phyloP scores from a whole-genome alignment of 2,329 filamentous ascomycete genomes.

The Aspergillus oerlinghausenensis region DNA sequence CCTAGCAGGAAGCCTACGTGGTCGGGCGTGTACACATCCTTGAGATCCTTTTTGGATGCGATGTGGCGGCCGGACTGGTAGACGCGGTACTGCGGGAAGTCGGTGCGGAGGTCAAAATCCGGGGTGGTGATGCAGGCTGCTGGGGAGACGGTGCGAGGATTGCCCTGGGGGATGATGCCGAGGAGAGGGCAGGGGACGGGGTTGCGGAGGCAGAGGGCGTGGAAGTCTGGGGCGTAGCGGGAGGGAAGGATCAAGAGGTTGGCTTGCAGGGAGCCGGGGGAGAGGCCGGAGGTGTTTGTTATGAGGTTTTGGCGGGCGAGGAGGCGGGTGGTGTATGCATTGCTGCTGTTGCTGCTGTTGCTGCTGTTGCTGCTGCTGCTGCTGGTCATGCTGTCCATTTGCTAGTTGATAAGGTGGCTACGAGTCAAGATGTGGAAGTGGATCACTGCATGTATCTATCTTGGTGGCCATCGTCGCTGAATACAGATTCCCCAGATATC shows the following conservation, averaged over 20 bases:
- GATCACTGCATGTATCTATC: too few relatives aligned
- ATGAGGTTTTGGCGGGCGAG: slow-evolving; percentile 41
- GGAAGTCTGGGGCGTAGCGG: slow-evolving; percentile 55
- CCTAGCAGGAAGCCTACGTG: too few relatives aligned
- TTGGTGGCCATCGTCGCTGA: too few relatives aligned
- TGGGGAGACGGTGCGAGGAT: slow-evolving; percentile 17
- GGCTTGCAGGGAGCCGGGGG: slow-evolving; percentile 55
- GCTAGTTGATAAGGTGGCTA: too few relatives aligned
- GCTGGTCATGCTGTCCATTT: background rate
- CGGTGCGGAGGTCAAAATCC: too few relatives aligned
- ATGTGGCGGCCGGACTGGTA: too few relatives aligned
- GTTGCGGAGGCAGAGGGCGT: slow-evolving; percentile 56
- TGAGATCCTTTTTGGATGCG: too few relatives aligned
- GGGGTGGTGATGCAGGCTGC: slow-evolving; percentile 33
- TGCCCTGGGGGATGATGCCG: slow-evolving; percentile 43
- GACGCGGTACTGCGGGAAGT: too few relatives aligned
- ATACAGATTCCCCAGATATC: background rate
- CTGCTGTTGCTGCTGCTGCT: slow-evolving; percentile 3
- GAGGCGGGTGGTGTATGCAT: slow-evolving; percentile 36
- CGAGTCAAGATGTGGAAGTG: too few relatives aligned
- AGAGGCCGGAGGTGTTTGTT: slow-evolving; percentile 51
- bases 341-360: too few relatives aligned
- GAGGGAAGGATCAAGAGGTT: slow-evolving; percentile 59
- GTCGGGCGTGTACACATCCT: too few relatives aligned
- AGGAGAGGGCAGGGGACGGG: slow-evolving; percentile 60